Percentiles rank a stretch among this genome's conserved stretches.
Conservation (phyloP, 2,329 filamentous ascomycete genomes). For the Aspergillus jensenii region DNA sequence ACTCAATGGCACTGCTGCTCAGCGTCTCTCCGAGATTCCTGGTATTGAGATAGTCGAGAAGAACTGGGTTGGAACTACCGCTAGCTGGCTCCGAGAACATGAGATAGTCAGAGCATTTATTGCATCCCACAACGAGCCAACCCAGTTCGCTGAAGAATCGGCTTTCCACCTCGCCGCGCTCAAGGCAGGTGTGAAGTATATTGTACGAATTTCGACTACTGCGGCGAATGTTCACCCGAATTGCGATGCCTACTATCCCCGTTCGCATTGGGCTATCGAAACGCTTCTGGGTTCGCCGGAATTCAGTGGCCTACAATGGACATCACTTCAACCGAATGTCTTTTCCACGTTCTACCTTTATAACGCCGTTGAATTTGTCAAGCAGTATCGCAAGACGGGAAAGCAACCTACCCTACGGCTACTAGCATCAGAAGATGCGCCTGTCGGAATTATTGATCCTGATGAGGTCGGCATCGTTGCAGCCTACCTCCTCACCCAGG, state of each 20-base stretch:
- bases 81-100: constrained; percentile 41
- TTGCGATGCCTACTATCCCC: constrained; percentile 36
- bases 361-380: constrained; percentile 31
- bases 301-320: constrained; percentile 38
- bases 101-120: constrained; percentile 41
- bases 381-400: constrained; percentile 34
- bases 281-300: constrained; percentile 36
- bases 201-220: constrained; percentile 45
- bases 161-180: constrained; percentile 37
- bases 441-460: constrained; percentile 25
- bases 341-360: constrained; percentile 27
- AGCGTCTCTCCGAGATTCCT: constrained; percentile 31
- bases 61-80: constrained; percentile 39
- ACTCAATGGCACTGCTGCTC: constrained; percentile 16
- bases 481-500: constrained; percentile 34
- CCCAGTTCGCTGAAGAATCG: constrained; percentile 44
- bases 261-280: constrained; percentile 46
- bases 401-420: constrained; percentile 30
- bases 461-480: constrained; percentile 38
- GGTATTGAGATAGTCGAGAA: constrained; percentile 36
- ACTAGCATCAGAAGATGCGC: constrained; percentile 28
- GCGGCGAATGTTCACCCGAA: constrained; percentile 38
- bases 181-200: constrained; percentile 40
- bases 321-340: constrained; percentile 42
- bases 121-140: constrained; percentile 38